Percentiles rank a stretch among this genome's conserved stretches.
phyloP scores from a whole-genome alignment of 2,329 filamentous ascomycete genomes.

The Coniochaeta ligniaria region DNA sequence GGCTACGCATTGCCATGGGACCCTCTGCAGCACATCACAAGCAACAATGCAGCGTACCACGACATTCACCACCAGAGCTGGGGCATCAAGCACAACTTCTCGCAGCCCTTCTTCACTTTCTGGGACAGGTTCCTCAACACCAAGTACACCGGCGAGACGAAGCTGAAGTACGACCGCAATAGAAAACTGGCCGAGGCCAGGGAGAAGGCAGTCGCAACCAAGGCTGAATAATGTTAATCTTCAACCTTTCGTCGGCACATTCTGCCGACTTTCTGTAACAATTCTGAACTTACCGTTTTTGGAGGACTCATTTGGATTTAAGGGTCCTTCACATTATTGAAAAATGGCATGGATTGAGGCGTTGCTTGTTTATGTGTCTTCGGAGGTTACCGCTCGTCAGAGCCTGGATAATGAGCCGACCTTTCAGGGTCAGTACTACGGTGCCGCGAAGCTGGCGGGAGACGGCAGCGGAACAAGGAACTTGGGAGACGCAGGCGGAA shows the following conservation, averaged over 20 bases:
- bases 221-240: background rate
- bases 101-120: constrained; percentile 89
- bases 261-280: background rate
- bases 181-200: constrained; percentile 32
- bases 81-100: constrained; percentile 96
- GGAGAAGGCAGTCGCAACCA: constrained; percentile 16
- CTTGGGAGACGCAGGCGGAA: background rate
- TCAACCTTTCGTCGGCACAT: background rate
- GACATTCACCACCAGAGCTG: constrained; percentile 98
- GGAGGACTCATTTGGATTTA: background rate
- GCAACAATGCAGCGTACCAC: constrained; percentile 94
- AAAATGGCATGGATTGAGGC: background rate
- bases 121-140: constrained; percentile 84
- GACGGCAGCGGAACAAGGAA: background rate
- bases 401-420: background rate
- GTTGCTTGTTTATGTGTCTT: background rate
- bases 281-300: background rate
- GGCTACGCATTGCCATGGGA: constrained; percentile 96
- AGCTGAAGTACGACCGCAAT: constrained; percentile 32
- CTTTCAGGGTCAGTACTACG: background rate
- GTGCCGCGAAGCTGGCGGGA: background rate
- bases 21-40: constrained; percentile 82
- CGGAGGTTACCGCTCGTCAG: background rate
- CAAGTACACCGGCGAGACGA: constrained; percentile 64
- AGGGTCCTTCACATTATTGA: background rate